These are phyloP conservation scores for Chiua virens DNA, from an alignment of 768 basidiomycete genomes.

Conservation along the genomic window DNA sequence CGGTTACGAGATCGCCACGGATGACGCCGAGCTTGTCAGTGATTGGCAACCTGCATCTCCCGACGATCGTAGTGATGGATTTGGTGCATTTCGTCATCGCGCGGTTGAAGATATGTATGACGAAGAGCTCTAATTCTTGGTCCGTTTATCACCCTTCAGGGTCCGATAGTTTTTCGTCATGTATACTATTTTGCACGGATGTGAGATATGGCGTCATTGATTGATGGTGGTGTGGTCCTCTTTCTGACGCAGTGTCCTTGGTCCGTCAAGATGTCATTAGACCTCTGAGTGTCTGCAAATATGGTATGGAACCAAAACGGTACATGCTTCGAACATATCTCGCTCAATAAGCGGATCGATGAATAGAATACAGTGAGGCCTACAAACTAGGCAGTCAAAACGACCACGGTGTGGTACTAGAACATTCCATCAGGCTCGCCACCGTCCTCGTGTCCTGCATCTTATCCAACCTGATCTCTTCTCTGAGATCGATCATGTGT, in stretches of 20 bases:
- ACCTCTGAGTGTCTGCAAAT: background rate
- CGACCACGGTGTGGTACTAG: background rate
- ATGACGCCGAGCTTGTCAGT: slow-evolving; percentile 39
- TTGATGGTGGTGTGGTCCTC: background rate
- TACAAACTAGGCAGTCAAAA: slow-evolving; percentile 1
- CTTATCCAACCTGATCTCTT: background rate
- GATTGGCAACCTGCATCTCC: slow-evolving; percentile 47
- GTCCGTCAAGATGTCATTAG: slow-evolving; percentile 9
- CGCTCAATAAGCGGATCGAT: slow-evolving; percentile 10
- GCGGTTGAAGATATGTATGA: slow-evolving; percentile 27
- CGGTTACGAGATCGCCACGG: slow-evolving; percentile 9
- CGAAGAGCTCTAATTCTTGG: slow-evolving; percentile 26
- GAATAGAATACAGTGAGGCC: slow-evolving; percentile 5
- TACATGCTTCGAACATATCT: slow-evolving; percentile 4
- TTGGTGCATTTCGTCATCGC: slow-evolving; percentile 12
- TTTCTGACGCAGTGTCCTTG: slow-evolving; percentile 23
- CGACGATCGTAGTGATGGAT: slow-evolving; percentile 17
- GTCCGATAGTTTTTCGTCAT: background rate
- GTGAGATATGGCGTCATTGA: background rate
- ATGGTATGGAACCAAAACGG: background rate
- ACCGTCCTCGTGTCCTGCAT: slow-evolving; percentile 2
- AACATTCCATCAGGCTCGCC: background rate
- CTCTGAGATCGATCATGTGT: slow-evolving; percentile 6
- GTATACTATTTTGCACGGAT: slow-evolving; percentile 1
- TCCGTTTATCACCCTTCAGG: background rate